These are phyloP conservation scores for Penicillium sp. DNA, from an alignment of 2,329 filamentous ascomycete species.

Conservation along the genomic window DNA sequence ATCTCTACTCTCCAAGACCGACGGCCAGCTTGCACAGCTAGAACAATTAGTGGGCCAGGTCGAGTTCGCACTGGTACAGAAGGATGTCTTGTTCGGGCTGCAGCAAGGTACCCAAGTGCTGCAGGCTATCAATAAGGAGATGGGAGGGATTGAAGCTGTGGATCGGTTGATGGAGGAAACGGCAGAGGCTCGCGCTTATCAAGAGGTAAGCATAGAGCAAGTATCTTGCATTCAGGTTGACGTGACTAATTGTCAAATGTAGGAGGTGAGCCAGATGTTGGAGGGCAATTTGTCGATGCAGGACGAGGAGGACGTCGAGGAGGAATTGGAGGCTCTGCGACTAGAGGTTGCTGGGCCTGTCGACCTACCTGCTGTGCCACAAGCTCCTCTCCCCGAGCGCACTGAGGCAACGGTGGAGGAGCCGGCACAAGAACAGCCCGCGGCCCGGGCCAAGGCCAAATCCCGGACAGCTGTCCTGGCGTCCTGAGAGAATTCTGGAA, in stretches of 20 bases:
- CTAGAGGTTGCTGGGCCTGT: constrained; percentile 54
- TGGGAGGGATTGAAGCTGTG: constrained; percentile 90
- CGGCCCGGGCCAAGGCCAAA: constrained; percentile 31
- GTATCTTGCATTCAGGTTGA: background rate
- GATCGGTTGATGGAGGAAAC: constrained; percentile 95
- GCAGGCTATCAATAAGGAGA: constrained; percentile 89
- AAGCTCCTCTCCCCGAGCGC: constrained; percentile 30
- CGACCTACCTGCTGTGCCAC: constrained; percentile 43
- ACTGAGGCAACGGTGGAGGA: background rate
- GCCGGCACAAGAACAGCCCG: constrained; percentile 26
- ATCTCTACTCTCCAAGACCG: constrained; percentile 81
- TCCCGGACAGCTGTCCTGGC: constrained; percentile 28
- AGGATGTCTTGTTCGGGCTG: constrained; percentile 90
- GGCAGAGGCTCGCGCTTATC: constrained; percentile 87
- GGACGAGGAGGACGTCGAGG: constrained; percentile 97
- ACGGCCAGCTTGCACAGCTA: constrained; percentile 89
- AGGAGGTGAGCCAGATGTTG: constrained; percentile 93
- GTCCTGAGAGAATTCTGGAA: constrained; percentile 19
- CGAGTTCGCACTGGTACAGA: constrained; percentile 95
- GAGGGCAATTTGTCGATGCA: constrained; percentile 85
- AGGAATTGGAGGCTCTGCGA: constrained; percentile 84
- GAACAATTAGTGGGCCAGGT: constrained; percentile 86
- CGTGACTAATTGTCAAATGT: constrained; percentile 22
- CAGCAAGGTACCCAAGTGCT: constrained; percentile 90
- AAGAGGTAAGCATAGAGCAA: constrained; percentile 62